Percentiles rank a stretch among this genome's conserved stretches.
phyloP scores from a whole-genome alignment of 768 basidiomycete species.

The Dioszegia hungarica region DNA sequence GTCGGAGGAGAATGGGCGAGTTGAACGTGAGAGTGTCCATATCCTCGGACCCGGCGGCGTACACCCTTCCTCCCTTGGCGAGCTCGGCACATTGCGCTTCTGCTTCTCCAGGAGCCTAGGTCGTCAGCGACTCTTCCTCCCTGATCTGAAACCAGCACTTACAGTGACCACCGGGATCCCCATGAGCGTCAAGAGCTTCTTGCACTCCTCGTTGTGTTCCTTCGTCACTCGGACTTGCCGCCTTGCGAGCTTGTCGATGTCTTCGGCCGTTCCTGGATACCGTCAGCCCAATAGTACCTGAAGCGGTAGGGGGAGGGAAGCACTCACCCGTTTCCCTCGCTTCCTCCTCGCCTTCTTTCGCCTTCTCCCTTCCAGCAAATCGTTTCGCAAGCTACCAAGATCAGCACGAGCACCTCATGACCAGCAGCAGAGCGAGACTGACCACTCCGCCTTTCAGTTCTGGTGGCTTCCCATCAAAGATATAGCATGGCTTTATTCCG shows the following conservation, averaged over 20 bases:
- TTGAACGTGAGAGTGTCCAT: slow-evolving; percentile 99
- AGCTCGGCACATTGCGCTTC: slow-evolving; percentile 98
- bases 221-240: slow-evolving; percentile 90
- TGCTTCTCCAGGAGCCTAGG: slow-evolving; percentile 92
- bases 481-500: slow-evolving; percentile 95
- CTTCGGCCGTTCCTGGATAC: slow-evolving; percentile 71
- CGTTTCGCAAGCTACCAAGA: slow-evolving; percentile 78
- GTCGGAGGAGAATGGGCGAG: slow-evolving; percentile 84
- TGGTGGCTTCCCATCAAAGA: slow-evolving; percentile 97
- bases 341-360: slow-evolving; percentile 90
- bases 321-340: slow-evolving; percentile 80
- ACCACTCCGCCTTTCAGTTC: slow-evolving; percentile 96
- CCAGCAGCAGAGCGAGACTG: slow-evolving; percentile 50
- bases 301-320: not conserved
- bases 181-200: slow-evolving; percentile 81
- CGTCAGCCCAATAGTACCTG: not conserved
- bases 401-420: no score
- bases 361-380: slow-evolving; percentile 83
- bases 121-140: slow-evolving; percentile 6
- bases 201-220: slow-evolving; percentile 95
- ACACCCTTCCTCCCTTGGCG: slow-evolving; percentile 94
- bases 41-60: slow-evolving; percentile 96
- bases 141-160: slow-evolving; percentile 39
- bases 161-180: slow-evolving; percentile 93
- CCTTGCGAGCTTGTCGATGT: slow-evolving; percentile 81